These are phyloP conservation scores for Aristolochia californica DNA, from an alignment of 164 flowering plant genomes.

Conservation along the genomic window DNA sequence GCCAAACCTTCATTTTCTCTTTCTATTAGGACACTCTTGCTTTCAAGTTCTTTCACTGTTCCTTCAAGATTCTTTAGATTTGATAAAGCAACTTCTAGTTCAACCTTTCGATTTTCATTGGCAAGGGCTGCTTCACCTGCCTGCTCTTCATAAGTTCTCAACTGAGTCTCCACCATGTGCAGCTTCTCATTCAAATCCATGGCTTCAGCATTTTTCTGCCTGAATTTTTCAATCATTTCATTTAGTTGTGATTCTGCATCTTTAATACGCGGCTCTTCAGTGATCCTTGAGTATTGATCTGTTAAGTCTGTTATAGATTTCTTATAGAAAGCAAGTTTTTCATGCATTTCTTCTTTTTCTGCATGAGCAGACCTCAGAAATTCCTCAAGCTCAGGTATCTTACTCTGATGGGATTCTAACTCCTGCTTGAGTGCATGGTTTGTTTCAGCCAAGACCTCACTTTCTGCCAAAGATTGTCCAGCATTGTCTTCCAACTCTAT, in stretches of 20 bases:
- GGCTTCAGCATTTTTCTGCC: slow-evolving; percentile 38
- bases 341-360: slow-evolving; percentile 46
- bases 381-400: slow-evolving; percentile 58
- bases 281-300: slow-evolving; percentile 44
- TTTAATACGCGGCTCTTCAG: slow-evolving; percentile 32
- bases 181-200: slow-evolving; percentile 50
- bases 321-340: slow-evolving; percentile 46
- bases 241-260: slow-evolving; percentile 40
- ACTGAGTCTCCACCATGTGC: slow-evolving; percentile 28
- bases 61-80: slow-evolving; percentile 45
- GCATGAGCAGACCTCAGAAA: slow-evolving; percentile 29
- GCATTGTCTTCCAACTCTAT: slow-evolving; percentile 46
- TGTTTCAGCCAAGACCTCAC: slow-evolving; percentile 51
- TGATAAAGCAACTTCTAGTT: slow-evolving; percentile 48
- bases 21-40: slow-evolving; percentile 28
- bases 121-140: slow-evolving; percentile 30
- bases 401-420: slow-evolving; percentile 14
- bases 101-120: slow-evolving; percentile 34
- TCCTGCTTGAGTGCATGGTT: slow-evolving; percentile 44
- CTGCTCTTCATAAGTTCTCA: slow-evolving; percentile 33
- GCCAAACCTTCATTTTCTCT: slow-evolving; percentile 47
- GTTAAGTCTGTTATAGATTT: slow-evolving; percentile 44
- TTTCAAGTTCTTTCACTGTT: slow-evolving; percentile 39
- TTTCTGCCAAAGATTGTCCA: slow-evolving; percentile 51
- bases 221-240: slow-evolving; percentile 31